Percentiles rank a stretch among this genome's conserved stretches.
Conservation (phyloP, 768 basidiomycete species). For the Tephrocybe sp. region DNA sequence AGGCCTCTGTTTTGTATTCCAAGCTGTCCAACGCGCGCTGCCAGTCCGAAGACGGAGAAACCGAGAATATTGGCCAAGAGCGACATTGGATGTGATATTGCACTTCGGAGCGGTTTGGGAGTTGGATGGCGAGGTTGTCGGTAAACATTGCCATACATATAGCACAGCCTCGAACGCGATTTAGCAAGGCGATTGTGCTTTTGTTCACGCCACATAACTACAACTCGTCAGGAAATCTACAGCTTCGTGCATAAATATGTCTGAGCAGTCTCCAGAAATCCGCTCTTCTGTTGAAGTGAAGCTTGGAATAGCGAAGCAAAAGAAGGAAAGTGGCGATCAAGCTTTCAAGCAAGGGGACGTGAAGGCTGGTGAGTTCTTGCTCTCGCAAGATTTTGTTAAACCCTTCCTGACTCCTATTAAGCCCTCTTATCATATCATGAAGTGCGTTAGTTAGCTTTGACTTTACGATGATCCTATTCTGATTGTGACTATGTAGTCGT, state of each 20-base stretch:
- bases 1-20: constrained; percentile 81
- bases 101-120: constrained; percentile 15
- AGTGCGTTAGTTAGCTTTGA: constrained; percentile 26
- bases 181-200: constrained; percentile 6
- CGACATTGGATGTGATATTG: constrained; percentile 43
- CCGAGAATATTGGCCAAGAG: constrained; percentile 71
- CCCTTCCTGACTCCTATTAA: constrained; percentile 27
- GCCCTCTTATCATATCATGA: constrained; percentile 74
- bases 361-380: constrained; percentile 50
- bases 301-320: constrained; percentile 59
- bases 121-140: constrained; percentile 7
- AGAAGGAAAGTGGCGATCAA: constrained; percentile 66
- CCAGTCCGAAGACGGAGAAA: constrained; percentile 81
- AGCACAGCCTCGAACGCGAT: constrained; percentile 38
- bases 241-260: constrained; percentile 21
- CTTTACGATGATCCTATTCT: background rate
- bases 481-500: constrained; percentile 41
- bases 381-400: background rate
- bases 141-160: constrained; percentile 31
- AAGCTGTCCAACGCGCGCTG: constrained; percentile 82
- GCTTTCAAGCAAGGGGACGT: constrained; percentile 68
- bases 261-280: constrained; percentile 21
- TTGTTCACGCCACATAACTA: constrained; percentile 14
- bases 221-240: constrained; percentile 7
- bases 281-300: constrained; percentile 42